Conservation (phyloP, 345 rosid species). For the Populus deltoides region DNA sequence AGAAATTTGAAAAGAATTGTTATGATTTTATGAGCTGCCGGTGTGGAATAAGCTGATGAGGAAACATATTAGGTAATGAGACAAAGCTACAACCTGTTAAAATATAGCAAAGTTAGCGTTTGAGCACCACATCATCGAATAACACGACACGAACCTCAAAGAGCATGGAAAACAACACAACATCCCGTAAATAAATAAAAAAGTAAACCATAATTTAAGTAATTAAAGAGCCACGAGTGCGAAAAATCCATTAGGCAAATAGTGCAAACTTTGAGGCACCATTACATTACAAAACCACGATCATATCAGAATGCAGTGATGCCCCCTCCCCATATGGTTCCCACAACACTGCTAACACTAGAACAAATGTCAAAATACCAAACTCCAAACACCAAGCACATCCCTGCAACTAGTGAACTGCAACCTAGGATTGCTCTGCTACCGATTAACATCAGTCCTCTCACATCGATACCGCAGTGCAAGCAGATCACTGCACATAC, state of each 20-base stretch:
- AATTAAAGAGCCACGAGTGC: neutral
- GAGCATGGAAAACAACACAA: too few relatives aligned
- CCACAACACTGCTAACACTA: neutral
- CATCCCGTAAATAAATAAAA: neutral
- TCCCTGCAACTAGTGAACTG: neutral
- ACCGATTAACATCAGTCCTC: neutral
- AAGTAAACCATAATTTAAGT: neutral
- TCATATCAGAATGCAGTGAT: slow-evolving; percentile 3
- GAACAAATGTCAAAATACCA: neutral
- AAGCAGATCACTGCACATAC: slow-evolving; percentile 11
- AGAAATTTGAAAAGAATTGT: too few relatives aligned
- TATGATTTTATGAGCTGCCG: too few relatives aligned
- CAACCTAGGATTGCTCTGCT: neutral
- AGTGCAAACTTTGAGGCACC: neutral
- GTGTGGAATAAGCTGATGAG: too few relatives aligned
- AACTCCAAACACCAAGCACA: slow-evolving; percentile 1
- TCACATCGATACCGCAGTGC: neutral
- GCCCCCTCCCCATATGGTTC: slow-evolving; percentile 8
- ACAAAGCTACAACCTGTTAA: too few relatives aligned
- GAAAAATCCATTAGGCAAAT: neutral
- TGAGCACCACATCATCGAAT: neutral
- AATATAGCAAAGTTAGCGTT: too few relatives aligned
- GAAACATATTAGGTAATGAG: too few relatives aligned
- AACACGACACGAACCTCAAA: neutral
- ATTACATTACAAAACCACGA: slow-evolving; percentile 6